A percentile compares a stretch with the other conserved stretches of the same genome.
Evolutionary conservation across 305 asterid genomes (phyloP).

Genomic region (Petunia hybrid): DNA sequence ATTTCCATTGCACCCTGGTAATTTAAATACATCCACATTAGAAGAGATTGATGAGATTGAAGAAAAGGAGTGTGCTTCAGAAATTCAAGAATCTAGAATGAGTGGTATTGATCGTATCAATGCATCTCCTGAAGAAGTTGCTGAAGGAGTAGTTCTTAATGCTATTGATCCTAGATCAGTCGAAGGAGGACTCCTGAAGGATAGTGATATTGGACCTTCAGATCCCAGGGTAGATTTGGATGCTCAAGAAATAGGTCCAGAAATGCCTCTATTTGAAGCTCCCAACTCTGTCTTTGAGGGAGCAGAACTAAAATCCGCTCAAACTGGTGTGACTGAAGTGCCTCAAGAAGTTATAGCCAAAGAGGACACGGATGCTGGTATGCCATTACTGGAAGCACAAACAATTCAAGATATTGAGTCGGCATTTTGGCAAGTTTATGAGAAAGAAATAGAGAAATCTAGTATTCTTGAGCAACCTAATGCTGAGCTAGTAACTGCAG

Average conservation of each 20-base stretch:
- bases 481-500: slow-evolving; percentile 37
- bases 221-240: slow-evolving; percentile 33
- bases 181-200: slow-evolving; percentile 32
- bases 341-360: slow-evolving; percentile 29
- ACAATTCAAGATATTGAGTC: slow-evolving; percentile 41
- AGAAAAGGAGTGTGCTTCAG: slow-evolving; percentile 46
- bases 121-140: slow-evolving; percentile 41
- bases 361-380: slow-evolving; percentile 32
- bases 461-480: slow-evolving; percentile 32
- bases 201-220: slow-evolving; percentile 35
- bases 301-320: slow-evolving; percentile 16
- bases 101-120: slow-evolving; percentile 40
- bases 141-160: slow-evolving; percentile 38
- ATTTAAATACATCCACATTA: slow-evolving; percentile 19
- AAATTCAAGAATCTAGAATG: slow-evolving; percentile 39
- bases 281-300: slow-evolving; percentile 17
- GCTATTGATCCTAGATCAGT: slow-evolving; percentile 41
- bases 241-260: slow-evolving; percentile 36
- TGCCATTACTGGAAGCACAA: slow-evolving; percentile 43
- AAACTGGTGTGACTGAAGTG: slow-evolving; percentile 21
- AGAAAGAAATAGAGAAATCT: slow-evolving; percentile 7
- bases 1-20: slow-evolving; percentile 34
- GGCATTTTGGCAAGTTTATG: background rate
- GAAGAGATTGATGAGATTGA: slow-evolving; percentile 43
- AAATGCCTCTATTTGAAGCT: slow-evolving; percentile 26